Conservation (phyloP, 2,329 filamentous ascomycete genomes). For the Penicillium sp. region DNA sequence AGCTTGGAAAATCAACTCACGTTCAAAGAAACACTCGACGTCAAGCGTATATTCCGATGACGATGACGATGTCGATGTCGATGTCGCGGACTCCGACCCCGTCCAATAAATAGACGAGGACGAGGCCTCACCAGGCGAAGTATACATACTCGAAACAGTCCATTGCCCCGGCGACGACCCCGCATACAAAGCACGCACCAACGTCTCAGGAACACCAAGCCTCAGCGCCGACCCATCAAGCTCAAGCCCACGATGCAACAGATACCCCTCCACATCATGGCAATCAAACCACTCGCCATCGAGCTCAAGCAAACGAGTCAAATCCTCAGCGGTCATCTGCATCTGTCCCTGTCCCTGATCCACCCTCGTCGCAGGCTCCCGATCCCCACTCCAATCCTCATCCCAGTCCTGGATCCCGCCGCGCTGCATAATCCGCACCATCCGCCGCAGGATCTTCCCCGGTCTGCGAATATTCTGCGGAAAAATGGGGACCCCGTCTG, state of each 20-base stretch:
- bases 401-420: slow-evolving; percentile 25
- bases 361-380: slow-evolving; percentile 5
- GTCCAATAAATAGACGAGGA: background rate
- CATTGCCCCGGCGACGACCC: slow-evolving; percentile 10
- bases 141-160: slow-evolving; percentile 12
- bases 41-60: slow-evolving; percentile 22
- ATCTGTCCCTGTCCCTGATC: slow-evolving; percentile 12
- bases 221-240: slow-evolving; percentile 31
- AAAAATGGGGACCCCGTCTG: slow-evolving; percentile 36
- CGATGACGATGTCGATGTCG: too few species aligned
- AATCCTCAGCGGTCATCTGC: slow-evolving; percentile 24
- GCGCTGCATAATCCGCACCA: slow-evolving; percentile 18
- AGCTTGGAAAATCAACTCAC: slow-evolving; percentile 15
- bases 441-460: slow-evolving; percentile 22
- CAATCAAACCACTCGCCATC: slow-evolving; percentile 74
- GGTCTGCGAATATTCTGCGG: slow-evolving; percentile 32
- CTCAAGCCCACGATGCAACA: slow-evolving; percentile 41
- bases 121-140: slow-evolving; percentile 5
- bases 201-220: slow-evolving; percentile 22
- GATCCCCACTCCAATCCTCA: slow-evolving; percentile 24
- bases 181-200: slow-evolving; percentile 14
- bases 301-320: slow-evolving; percentile 54
- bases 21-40: slow-evolving; percentile 28
- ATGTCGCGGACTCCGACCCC: background rate
- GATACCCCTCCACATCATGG: slow-evolving; percentile 71